Evolutionary conservation across 1,284 basidiomycete genomes (phyloP).

Genomic region (Pascua sp.): DNA sequence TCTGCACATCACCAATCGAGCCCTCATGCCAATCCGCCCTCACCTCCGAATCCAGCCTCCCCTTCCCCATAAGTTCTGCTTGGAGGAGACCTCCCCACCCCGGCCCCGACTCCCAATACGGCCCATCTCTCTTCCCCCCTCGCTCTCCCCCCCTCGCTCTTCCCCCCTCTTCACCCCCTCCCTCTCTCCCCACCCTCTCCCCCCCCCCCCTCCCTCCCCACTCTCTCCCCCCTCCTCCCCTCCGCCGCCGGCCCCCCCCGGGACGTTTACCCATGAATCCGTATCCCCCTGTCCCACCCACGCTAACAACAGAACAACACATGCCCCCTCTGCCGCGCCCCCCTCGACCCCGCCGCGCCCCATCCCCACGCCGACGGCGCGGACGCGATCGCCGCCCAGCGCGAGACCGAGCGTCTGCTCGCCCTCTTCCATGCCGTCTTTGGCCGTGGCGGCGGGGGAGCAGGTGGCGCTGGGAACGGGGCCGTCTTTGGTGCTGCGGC

Average conservation of each 20-base stretch:
- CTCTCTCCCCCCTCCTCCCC: neutral
- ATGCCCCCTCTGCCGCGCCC: slow-evolving; percentile 22
- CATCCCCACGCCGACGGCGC: neutral
- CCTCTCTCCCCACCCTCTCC: no score
- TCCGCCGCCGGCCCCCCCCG: no score
- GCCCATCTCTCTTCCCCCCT: no score
- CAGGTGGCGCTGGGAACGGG: neutral
- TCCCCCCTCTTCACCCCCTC: neutral
- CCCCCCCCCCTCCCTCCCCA: no score
- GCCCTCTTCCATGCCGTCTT: slow-evolving; percentile 19
- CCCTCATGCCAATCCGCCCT: no score
- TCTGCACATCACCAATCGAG: no score
- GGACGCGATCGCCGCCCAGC: slow-evolving; percentile 13
- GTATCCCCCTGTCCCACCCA: slow-evolving; percentile 1
- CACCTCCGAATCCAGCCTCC: no score
- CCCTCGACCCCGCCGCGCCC: slow-evolving; percentile 10
- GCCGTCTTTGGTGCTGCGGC: neutral
- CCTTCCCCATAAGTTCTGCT: no score
- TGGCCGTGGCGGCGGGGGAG: slow-evolving; percentile 3
- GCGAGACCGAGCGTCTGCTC: slow-evolving; percentile 19
- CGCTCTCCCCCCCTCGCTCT: no score
- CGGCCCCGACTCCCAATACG: no score
- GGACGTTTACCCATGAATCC: no score
- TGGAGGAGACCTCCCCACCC: no score
- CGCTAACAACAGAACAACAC: slow-evolving; percentile 20